Base-by-base conservation (phyloP, 768 basidiomycete species). In the Lentinula guzmanii region DNA sequence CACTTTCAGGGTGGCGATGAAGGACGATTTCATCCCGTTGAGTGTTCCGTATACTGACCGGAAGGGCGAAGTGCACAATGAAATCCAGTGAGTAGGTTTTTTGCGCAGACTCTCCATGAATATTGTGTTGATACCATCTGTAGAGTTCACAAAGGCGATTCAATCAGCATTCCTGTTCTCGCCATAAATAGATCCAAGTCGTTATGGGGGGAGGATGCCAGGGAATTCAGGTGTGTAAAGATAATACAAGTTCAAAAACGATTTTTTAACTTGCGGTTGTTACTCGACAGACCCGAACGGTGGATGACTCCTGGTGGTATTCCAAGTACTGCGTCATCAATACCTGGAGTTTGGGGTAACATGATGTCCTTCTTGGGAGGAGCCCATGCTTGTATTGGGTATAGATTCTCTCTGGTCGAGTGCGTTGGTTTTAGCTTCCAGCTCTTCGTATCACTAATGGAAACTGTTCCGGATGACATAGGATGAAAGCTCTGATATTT, bases 301-400 rank as follows among this genome's bases (percentile, higher is more conserved):
- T 90, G 88, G 88, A 66, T 73, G 13, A 65, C 53, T 2, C 53
- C 53, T 18, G 55, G 41, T 15, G 46, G 73, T 1, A 37, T 76
- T 10, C 84, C 86, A 0, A 76, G 79, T 18, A 72, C 72, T 1
- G 78, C 74, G 0, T 67, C 68, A 1, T 60, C 68, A 0, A 72
- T 89, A n/a, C 88, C 88, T 5, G 83, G 86, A 3, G 76, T 88
- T 0, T 87, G 82, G 80, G 77, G 81, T 7, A 79, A 86, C 65
- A 67, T 84, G 63, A 67, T 88, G 39, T 79, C 83, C 0, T 90
- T 90, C 77, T 65, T 86, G 2, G 85, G 84, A 37, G 88, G 88
- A 5, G 83, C 85, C 13, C 78, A 79, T 18, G 78, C 85, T 0
- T 90, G 87, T 63, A 87, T 89, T 39, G 86, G 86, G 0, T 88